These are phyloP conservation scores for Ophiorrhiza pumila DNA, from an alignment of 257 asterid species.

Conservation along the genomic window DNA sequence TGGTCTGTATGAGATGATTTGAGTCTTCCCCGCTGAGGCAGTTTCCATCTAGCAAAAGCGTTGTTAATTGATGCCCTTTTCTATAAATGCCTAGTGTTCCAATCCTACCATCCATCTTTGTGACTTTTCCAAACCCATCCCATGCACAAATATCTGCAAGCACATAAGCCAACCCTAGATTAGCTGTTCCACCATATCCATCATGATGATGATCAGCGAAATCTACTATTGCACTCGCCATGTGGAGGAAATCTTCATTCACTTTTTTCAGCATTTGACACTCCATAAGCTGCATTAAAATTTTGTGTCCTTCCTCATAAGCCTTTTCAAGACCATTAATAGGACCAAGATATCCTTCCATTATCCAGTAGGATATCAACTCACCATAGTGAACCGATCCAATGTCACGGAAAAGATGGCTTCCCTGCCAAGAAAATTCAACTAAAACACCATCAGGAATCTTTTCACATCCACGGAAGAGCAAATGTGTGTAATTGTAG, in stretches of 20 bases:
- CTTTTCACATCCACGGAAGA: not conserved
- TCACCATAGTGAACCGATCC: conserved; percentile 10
- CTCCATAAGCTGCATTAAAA: conserved; percentile 18
- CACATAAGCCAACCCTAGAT: conserved; percentile 16
- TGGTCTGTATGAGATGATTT: conserved; percentile 1
- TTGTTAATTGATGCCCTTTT: not conserved
- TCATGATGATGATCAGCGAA: not conserved
- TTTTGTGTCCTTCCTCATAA: conserved; percentile 19
- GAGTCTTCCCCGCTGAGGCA: conserved; percentile 1
- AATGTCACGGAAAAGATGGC: conserved; percentile 1
- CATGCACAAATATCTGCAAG: conserved; percentile 6
- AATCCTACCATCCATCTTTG: conserved; percentile 2
- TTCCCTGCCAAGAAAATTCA: conserved; percentile 5
- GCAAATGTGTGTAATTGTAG: not conserved
- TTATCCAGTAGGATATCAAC: conserved; percentile 19
- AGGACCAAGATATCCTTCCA: conserved; percentile 25
- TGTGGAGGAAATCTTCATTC: conserved; percentile 7
- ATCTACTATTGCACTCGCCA: not conserved
- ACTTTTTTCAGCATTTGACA: conserved; percentile 21
- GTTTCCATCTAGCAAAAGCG: conserved; percentile 7
- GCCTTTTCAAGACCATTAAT: conserved; percentile 16
- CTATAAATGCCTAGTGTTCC: not conserved
- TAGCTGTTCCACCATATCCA: conserved; percentile 17
- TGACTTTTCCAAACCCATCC: conserved; percentile 12
- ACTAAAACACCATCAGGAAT: conserved; percentile 15